Evolutionary conservation across 225 moss, liverwort and hornwort genomes (phyloP).

Genomic region (Marchantia paleacea): DNA sequence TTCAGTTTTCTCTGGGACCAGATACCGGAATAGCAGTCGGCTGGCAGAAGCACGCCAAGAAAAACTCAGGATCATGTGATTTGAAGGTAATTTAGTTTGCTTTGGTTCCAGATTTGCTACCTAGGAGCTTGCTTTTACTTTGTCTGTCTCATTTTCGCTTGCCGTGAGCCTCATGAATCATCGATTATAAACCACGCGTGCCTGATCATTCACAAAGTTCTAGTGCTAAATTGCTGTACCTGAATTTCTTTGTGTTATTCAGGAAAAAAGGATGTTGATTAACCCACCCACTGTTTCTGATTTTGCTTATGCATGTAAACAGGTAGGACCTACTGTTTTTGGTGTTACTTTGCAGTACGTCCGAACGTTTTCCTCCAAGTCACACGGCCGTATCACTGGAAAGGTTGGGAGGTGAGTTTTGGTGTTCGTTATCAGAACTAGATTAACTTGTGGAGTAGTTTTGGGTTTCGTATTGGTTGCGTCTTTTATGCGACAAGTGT

Average conservation of each 20-base stretch:
- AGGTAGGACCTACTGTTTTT: slow-evolving; percentile 76
- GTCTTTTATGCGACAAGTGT: too few species aligned
- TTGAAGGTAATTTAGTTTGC: slow-evolving; percentile 56
- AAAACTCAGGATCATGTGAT: slow-evolving; percentile 86
- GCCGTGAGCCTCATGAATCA: neutral
- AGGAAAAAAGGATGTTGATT: too few species aligned
- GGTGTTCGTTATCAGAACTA: too few species aligned
- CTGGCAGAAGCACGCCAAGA: slow-evolving; percentile 85
- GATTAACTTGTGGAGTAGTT: too few species aligned
- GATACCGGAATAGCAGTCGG: slow-evolving; percentile 80
- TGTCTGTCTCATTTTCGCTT: neutral
- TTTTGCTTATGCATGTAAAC: neutral
- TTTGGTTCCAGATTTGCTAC: neutral
- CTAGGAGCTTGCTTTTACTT: neutral
- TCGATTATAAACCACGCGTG: neutral
- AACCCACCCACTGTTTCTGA: neutral
- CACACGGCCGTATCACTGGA: slow-evolving; percentile 78
- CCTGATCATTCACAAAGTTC: neutral
- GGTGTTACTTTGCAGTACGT: slow-evolving; percentile 77
- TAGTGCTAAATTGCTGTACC: too few species aligned
- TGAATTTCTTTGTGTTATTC: too few species aligned
- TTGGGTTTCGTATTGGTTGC: too few species aligned
- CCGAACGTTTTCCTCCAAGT: slow-evolving; percentile 85
- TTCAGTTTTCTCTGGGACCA: slow-evolving; percentile 82
- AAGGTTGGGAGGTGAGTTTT: slow-evolving; percentile 73